Conservation (phyloP, 2,329 filamentous ascomycete genomes). For the Penicillium sp. region DNA sequence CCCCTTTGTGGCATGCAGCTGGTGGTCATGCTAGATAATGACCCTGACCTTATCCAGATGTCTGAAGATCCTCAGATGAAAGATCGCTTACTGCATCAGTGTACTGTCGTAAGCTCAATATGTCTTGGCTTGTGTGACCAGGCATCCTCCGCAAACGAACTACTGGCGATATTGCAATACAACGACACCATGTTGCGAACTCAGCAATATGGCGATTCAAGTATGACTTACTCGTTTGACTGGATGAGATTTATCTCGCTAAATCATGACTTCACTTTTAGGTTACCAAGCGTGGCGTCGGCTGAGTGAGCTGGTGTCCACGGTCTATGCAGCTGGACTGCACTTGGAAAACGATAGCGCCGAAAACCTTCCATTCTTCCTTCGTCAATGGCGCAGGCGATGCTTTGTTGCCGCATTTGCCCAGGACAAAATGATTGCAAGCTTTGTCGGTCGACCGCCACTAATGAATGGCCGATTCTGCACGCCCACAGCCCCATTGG, state of each 20-base stretch:
- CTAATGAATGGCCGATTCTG: conserved; percentile 49
- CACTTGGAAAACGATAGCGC: conserved; percentile 43
- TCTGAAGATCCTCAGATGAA: conserved; percentile 24
- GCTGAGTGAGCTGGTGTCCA: conserved; percentile 49
- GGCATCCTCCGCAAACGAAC: conserved; percentile 34
- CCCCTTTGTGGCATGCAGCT: conserved; percentile 40
- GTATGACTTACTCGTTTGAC: conserved; percentile 33
- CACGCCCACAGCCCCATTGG: conserved; percentile 38
- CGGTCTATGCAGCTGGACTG: conserved; percentile 51
- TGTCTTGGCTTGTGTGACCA: conserved; percentile 37
- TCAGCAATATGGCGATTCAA: conserved; percentile 38
- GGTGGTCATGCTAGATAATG: conserved; percentile 31
- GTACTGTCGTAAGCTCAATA: conserved; percentile 36
- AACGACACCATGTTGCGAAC: conserved; percentile 35
- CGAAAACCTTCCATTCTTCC: conserved; percentile 38
- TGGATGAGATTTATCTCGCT: not conserved
- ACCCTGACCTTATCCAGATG: conserved; percentile 30
- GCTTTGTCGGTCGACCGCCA: conserved; percentile 54
- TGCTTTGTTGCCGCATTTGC: conserved; percentile 48
- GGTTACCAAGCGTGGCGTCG: conserved; percentile 52
- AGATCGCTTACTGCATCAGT: conserved; percentile 32
- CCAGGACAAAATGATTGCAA: conserved; percentile 50
- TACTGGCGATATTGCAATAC: conserved; percentile 38
- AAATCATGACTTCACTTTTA: conserved; percentile 16
- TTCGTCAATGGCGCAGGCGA: conserved; percentile 42